phyloP scores from a whole-genome alignment of 148 eudicot genomes.

The Chenopodium suecicum region DNA sequence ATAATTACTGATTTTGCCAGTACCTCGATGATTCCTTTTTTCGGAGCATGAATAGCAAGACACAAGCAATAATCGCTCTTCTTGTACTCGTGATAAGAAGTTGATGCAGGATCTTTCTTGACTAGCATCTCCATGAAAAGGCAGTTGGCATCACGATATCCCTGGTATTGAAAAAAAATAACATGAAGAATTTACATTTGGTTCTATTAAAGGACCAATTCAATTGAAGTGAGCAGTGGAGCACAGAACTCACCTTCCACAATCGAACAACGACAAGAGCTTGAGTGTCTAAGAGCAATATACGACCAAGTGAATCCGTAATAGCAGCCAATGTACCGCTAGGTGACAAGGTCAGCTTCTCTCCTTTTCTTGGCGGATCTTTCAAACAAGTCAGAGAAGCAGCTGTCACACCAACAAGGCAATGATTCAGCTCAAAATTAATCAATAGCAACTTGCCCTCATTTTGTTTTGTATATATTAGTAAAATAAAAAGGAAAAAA shows the following conservation, averaged over 20 bases:
- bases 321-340: conserved; percentile 99
- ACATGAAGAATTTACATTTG: background rate
- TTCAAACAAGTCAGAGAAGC: conserved; percentile 84
- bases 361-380: conserved; percentile 93
- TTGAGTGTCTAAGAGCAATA: conserved; percentile 86
- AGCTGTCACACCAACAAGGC: conserved; percentile 47
- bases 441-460: conserved; percentile 1
- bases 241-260: conserved; percentile 67
- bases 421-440: conserved; percentile 7
- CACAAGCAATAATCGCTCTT: conserved; percentile 91
- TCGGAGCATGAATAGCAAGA: conserved; percentile 91
- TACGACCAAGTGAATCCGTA: conserved; percentile 96
- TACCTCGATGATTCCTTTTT: conserved; percentile 97
- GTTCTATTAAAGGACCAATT: background rate
- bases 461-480: too few species aligned
- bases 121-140: conserved; percentile 89
- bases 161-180: conserved; percentile 43
- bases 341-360: conserved; percentile 91
- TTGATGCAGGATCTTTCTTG: conserved; percentile 50
- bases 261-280: conserved; percentile 93
- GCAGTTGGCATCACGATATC: conserved; percentile 92
- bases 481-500: too few species aligned
- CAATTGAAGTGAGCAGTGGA: background rate
- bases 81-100: conserved; percentile 42
- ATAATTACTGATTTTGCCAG: background rate